A percentile compares a stretch with the other conserved stretches of the same genome.
These are phyloP conservation scores for Ophiostoma sp. DNA, from an alignment of 2,329 filamentous ascomycete genomes.

Conservation along the genomic window DNA sequence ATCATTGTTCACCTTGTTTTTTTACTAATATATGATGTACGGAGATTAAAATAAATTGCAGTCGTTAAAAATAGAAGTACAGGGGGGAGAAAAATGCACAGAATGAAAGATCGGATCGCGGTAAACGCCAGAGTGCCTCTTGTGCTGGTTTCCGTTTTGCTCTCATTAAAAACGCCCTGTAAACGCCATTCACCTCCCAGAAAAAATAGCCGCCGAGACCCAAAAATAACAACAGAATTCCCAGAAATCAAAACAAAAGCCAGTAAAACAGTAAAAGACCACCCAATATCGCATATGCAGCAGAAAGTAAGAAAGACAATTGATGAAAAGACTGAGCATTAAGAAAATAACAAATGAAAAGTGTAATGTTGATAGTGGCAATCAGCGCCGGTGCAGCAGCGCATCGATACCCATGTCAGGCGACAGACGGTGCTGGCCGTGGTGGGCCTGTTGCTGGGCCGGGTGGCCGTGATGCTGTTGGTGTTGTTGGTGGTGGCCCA, in stretches of 20 bases:
- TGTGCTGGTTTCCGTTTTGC: neutral
- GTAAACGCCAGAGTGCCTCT: neutral
- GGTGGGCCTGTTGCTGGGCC: constrained; percentile 53
- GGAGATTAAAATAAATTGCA: neutral
- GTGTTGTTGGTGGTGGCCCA: constrained; percentile 58
- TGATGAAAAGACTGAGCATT: neutral
- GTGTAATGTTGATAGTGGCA: neutral
- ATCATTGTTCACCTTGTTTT: neutral
- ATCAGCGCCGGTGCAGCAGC: constrained; percentile 20
- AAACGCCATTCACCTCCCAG: neutral
- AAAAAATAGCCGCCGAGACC: constrained; percentile 1
- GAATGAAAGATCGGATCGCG: neutral
- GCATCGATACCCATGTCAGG: constrained; percentile 60
- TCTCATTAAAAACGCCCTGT: neutral
- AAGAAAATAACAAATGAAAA: neutral
- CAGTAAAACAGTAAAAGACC: neutral
- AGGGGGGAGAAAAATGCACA: neutral
- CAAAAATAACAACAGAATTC: neutral
- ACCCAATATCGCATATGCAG: neutral
- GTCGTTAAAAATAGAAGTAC: neutral
- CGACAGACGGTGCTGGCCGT: constrained; percentile 52
- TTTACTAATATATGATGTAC: neutral
- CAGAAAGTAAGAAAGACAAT: too few relatives aligned
- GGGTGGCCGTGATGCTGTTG: constrained; percentile 53
- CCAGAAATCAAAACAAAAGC: neutral